Evolutionary conservation across 805 yeast genomes (phyloP).

Genomic region (Candida tallmaniae): DNA sequence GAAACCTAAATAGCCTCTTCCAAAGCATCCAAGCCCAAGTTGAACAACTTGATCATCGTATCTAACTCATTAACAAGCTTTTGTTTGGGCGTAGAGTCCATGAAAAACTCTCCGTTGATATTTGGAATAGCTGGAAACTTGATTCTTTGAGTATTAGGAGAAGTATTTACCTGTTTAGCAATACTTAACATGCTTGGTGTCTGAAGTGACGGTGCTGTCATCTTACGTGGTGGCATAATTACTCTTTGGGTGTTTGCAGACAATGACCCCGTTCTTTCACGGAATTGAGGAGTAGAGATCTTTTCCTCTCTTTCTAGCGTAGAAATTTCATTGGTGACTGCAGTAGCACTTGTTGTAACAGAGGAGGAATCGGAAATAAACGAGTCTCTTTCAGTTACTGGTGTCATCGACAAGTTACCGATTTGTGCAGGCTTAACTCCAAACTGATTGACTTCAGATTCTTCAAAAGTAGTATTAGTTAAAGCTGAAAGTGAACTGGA

Average conservation of each 20-base stretch:
- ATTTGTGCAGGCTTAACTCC: slow-evolving; percentile 55
- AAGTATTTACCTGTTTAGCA: slow-evolving; percentile 1
- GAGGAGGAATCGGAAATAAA: slow-evolving; percentile 7
- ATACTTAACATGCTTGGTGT: not conserved
- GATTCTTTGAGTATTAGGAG: not conserved
- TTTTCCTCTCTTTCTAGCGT: slow-evolving; percentile 9
- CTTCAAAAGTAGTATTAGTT: slow-evolving; percentile 26
- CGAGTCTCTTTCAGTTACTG: slow-evolving; percentile 58
- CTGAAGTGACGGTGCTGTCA: slow-evolving; percentile 7
- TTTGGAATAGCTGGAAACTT: slow-evolving; percentile 35
- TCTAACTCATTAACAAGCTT: slow-evolving; percentile 36
- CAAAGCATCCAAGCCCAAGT: slow-evolving; percentile 37
- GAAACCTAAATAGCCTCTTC: slow-evolving; percentile 16
- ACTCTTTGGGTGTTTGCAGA: slow-evolving; percentile 2
- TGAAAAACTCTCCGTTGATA: slow-evolving; percentile 33
- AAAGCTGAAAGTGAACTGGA: slow-evolving; percentile 33
- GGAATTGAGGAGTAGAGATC: slow-evolving; percentile 6
- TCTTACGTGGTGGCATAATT: slow-evolving; percentile 12
- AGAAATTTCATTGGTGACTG: slow-evolving; percentile 1
- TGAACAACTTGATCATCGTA: slow-evolving; percentile 31
- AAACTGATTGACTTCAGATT: slow-evolving; percentile 55
- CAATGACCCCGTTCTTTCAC: slow-evolving; percentile 15
- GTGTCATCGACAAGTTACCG: slow-evolving; percentile 71
- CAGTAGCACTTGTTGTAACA: not conserved
- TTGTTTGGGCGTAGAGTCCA: slow-evolving; percentile 32